Conservation (phyloP, 2,329 filamentous ascomycete genomes). For the Coniochaeta hoffmannii region DNA sequence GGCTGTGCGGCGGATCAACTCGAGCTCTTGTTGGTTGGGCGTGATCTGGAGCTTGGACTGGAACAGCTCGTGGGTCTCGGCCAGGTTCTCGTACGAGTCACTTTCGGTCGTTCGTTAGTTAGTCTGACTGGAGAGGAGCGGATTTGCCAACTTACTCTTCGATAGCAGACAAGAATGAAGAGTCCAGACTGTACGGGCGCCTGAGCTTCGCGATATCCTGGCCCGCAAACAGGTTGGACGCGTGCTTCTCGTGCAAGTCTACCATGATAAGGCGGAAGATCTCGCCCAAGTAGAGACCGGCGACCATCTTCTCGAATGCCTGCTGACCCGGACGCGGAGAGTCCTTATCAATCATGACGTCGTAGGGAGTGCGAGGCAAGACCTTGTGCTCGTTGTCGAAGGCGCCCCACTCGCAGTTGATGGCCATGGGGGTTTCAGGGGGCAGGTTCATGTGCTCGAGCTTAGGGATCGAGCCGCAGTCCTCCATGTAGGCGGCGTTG, state of each 20-base stretch:
- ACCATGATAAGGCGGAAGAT: constrained; percentile 84
- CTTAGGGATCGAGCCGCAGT: constrained; percentile 86
- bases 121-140: neutral
- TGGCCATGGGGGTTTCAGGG: constrained; percentile 77
- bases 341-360: constrained; percentile 80
- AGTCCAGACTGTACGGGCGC: constrained; percentile 83
- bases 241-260: constrained; percentile 74
- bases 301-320: constrained; percentile 97
- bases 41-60: constrained; percentile 64
- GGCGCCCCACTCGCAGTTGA: constrained; percentile 97
- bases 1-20: constrained; percentile 79
- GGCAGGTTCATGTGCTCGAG: constrained; percentile 86
- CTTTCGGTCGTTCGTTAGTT: constrained; percentile 30
- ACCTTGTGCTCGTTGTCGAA: constrained; percentile 93
- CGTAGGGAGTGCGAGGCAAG: constrained; percentile 78
- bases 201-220: constrained; percentile 76
- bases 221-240: constrained; percentile 68
- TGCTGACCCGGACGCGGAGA: constrained; percentile 92
- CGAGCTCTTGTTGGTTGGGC: constrained; percentile 70
- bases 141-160: constrained; percentile 63
- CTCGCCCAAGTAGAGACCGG: constrained; percentile 88
- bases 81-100: constrained; percentile 92
- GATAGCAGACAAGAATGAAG: constrained; percentile 86
- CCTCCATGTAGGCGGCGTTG: constrained; percentile 97
- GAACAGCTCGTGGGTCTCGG: constrained; percentile 81